Evolutionary conservation across 1,139 yeast genomes (phyloP).

Genomic region (Pichia sp.): DNA sequence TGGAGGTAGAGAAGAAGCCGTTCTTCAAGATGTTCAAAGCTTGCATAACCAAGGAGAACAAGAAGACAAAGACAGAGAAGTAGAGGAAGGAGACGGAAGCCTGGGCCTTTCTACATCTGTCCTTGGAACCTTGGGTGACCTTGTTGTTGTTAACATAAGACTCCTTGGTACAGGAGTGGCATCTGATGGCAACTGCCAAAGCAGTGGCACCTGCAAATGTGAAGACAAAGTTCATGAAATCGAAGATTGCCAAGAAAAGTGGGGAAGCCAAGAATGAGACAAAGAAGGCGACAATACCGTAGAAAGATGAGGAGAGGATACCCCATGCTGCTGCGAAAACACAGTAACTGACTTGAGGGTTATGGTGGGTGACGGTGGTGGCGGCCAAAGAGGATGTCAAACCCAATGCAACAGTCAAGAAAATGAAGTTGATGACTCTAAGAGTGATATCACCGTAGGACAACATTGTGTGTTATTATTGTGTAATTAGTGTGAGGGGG

Average conservation of each 20-base stretch:
- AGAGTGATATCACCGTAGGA: conserved; percentile 73
- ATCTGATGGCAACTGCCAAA: conserved; percentile 82
- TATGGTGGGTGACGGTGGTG: conserved; percentile 48
- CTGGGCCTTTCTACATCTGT: conserved; percentile 95
- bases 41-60: conserved; percentile 66
- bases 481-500: background rate
- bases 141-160: conserved; percentile 59
- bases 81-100: conserved; percentile 86
- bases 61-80: conserved; percentile 74
- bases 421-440: conserved; percentile 69
- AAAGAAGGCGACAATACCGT: conserved; percentile 76
- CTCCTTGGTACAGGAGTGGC: conserved; percentile 77
- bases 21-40: conserved; percentile 54
- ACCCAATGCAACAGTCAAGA: conserved; percentile 76
- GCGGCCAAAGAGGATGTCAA: conserved; percentile 82
- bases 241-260: conserved; percentile 63
- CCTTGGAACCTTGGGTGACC: conserved; percentile 68
- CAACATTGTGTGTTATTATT: conserved; percentile 32
- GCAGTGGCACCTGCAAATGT: conserved; percentile 94
- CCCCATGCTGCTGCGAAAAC: conserved; percentile 87
- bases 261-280: conserved; percentile 86
- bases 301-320: conserved; percentile 70
- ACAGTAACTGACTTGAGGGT: conserved; percentile 84
- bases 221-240: conserved; percentile 85
- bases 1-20: conserved; percentile 66